Conservation (phyloP, 768 basidiomycete species). For the Suillus luteus region DNA sequence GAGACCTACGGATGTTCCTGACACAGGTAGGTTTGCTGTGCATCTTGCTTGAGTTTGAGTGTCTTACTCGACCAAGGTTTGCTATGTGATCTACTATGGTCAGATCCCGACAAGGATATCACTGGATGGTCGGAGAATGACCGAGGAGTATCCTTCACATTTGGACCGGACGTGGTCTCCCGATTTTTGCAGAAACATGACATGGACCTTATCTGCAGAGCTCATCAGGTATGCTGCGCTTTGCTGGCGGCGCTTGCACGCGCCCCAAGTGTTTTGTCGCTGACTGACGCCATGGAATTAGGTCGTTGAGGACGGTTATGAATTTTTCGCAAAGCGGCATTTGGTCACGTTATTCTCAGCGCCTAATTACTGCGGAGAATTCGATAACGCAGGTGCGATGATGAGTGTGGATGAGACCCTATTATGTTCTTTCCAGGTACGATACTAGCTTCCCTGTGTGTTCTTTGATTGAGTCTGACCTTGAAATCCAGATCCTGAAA, state of each 20-base stretch:
- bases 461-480: constrained; percentile 5
- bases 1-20: constrained; percentile 98
- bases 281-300: constrained; percentile 31
- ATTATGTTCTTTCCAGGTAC: constrained; percentile 96
- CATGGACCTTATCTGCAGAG: constrained; percentile 98
- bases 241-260: constrained; percentile 7
- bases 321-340: constrained; percentile 98
- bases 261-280: constrained; percentile 12
- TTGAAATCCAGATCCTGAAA: constrained; percentile 78
- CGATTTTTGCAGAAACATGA: constrained; percentile 99
- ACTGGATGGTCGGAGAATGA: constrained; percentile 99
- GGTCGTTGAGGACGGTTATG: constrained; percentile 99
- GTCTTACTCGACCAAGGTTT: constrained; percentile 54
- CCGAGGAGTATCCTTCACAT: constrained; percentile 97
- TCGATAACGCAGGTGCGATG: constrained; percentile 99
- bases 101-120: constrained; percentile 99
- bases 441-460: constrained; percentile 25
- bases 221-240: constrained; percentile 78
- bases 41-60: not conserved
- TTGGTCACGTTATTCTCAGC: constrained; percentile 97
- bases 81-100: constrained; percentile 96
- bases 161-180: constrained; percentile 97
- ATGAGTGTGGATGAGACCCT: constrained; percentile 99
- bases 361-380: constrained; percentile 94
- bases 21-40: constrained; percentile 69